Percentiles rank a stretch among this genome's conserved stretches.
phyloP scores from a whole-genome alignment of 257 asterid genomes.

The Solanum pinnatisectum region DNA sequence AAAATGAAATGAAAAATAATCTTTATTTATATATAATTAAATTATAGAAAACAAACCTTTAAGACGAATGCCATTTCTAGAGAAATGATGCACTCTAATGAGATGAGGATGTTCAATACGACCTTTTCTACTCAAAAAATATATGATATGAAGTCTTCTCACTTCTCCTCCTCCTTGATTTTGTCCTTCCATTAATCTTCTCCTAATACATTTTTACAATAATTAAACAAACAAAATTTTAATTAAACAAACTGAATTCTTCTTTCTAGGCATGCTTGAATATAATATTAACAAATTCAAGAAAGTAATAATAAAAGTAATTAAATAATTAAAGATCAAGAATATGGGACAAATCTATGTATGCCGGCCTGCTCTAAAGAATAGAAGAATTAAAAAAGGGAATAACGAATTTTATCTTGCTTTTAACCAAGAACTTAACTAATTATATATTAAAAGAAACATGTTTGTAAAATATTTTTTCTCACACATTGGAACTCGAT shows the following conservation, averaged over 20 bases:
- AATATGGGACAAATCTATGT: conserved; percentile 30
- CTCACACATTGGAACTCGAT: too few relatives aligned
- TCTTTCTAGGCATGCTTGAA: conserved; percentile 30
- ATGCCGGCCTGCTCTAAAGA: conserved; percentile 54
- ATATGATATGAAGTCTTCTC: conserved; percentile 67
- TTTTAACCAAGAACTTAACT: conserved; percentile 13
- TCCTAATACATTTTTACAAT: conserved; percentile 3
- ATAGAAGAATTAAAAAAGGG: not conserved
- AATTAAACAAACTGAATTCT: conserved; percentile 12
- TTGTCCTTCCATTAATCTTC: conserved; percentile 54
- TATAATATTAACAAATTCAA: conserved; percentile 3
- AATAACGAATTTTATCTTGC: conserved; percentile 2
- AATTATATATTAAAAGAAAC: not conserved
- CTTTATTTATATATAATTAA: not conserved
- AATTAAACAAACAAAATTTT: conserved; percentile 11
- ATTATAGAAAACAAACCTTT: conserved; percentile 35
- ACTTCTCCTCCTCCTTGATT: conserved; percentile 51
- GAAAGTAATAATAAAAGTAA: not conserved
- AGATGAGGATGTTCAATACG: conserved; percentile 83
- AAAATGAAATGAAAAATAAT: not conserved
- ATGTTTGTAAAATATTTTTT: conserved; percentile 6
- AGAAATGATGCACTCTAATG: conserved; percentile 63
- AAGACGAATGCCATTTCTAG: conserved; percentile 62
- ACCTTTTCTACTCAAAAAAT: conserved; percentile 74
- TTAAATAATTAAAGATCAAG: conserved; percentile 14